These are phyloP conservation scores for Dalbergia oliveri DNA, from an alignment of 306 rosid species.

Conservation along the genomic window DNA sequence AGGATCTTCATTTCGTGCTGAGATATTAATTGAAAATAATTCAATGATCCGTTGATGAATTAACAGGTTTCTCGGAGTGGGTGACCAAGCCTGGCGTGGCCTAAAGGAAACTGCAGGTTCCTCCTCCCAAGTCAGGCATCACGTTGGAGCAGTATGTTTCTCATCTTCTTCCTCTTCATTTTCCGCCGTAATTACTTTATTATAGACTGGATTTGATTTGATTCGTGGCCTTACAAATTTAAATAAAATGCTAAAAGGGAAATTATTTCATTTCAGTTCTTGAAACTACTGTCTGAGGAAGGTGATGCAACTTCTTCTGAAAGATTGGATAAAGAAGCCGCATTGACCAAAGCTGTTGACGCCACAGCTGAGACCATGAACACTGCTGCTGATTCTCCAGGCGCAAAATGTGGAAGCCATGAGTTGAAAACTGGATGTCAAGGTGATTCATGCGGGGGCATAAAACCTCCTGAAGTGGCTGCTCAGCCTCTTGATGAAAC, in stretches of 20 bases:
- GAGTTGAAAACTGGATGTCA: constrained; percentile 45
- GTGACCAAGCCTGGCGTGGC: constrained; percentile 59
- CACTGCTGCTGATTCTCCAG: constrained; percentile 43
- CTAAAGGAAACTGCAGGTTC: constrained; percentile 60
- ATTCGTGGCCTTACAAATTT: neutral
- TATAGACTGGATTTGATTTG: constrained; percentile 4
- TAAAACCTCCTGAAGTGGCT: constrained; percentile 50
- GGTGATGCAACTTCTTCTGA: constrained; percentile 53
- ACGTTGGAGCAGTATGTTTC: constrained; percentile 56
- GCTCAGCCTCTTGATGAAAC: constrained; percentile 33
- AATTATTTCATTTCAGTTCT: constrained; percentile 60
- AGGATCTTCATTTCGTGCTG: constrained; percentile 19
- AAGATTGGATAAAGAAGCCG: constrained; percentile 66
- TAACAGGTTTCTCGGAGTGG: constrained; percentile 62
- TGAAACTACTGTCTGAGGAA: constrained; percentile 77
- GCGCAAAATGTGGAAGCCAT: constrained; percentile 55
- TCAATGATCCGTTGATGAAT: constrained; percentile 6
- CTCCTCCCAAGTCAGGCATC: constrained; percentile 62
- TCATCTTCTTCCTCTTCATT: constrained; percentile 24
- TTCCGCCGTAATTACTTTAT: neutral
- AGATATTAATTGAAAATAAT: neutral
- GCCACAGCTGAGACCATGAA: constrained; percentile 60
- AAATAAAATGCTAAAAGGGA: constrained; percentile 17
- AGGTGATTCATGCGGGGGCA: constrained; percentile 3
- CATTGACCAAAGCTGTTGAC: constrained; percentile 72